Conservation (phyloP, 495 filamentous ascomycete genomes). For the Trypethelium eluteriae region DNA sequence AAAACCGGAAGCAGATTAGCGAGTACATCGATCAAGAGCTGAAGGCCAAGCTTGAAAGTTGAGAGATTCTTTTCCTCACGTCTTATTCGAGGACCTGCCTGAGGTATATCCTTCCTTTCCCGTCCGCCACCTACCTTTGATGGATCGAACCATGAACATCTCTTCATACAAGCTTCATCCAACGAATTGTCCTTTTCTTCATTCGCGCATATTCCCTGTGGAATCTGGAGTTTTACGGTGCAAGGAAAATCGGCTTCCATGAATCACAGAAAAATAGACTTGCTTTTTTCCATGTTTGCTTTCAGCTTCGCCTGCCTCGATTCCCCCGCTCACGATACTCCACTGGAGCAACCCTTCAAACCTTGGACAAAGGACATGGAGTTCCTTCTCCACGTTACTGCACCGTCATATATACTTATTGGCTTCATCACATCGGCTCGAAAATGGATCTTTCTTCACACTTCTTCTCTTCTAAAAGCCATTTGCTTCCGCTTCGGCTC, state of each 20-base stretch:
- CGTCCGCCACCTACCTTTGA: neutral
- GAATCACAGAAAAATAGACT: slow-evolving; percentile 4
- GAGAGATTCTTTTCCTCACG: neutral
- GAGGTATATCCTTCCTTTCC: neutral
- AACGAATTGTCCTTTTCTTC: neutral
- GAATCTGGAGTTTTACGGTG: neutral
- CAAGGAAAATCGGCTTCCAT: neutral
- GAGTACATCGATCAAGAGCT: slow-evolving; percentile 39
- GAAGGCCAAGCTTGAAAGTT: slow-evolving; percentile 41
- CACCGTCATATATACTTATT: neutral
- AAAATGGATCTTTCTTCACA: neutral
- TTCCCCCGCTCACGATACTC: neutral
- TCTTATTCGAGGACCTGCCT: neutral
- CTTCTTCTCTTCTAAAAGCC: neutral
- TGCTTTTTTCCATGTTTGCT: slow-evolving; percentile 4
- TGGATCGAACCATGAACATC: neutral
- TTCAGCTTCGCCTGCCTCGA: neutral
- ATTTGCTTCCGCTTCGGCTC: slow-evolving; percentile 6
- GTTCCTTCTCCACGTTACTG: neutral
- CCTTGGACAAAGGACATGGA: neutral
- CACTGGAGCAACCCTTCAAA: neutral
- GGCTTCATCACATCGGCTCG: neutral
- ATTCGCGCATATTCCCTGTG: neutral
- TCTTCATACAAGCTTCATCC: neutral
- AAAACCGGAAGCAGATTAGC: slow-evolving; percentile 50